Evolutionary conservation across 2,329 filamentous ascomycete genomes (phyloP).

Genomic region (Venturia oleaginea): DNA sequence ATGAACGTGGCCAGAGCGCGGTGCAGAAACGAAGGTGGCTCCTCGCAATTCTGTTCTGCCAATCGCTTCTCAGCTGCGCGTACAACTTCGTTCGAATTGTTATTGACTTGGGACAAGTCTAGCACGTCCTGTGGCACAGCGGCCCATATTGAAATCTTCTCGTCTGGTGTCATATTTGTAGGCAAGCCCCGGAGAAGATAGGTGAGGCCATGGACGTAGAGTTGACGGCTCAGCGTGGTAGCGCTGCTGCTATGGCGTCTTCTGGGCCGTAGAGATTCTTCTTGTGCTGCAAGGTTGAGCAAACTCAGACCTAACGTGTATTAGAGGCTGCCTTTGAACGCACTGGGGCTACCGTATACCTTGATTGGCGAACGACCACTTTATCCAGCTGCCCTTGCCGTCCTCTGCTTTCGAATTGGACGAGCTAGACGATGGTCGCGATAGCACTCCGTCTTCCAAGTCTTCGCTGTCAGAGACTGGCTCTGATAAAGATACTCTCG

Average conservation of each 20-base stretch:
- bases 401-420: background rate
- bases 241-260: conserved; percentile 20
- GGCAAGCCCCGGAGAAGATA: conserved; percentile 59
- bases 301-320: conserved; percentile 36
- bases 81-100: conserved; percentile 10
- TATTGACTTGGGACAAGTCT: conserved; percentile 3
- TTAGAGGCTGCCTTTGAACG: conserved; percentile 3
- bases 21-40: conserved; percentile 44
- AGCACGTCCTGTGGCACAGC: conserved; percentile 37
- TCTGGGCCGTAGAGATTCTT: conserved; percentile 30
- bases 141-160: conserved; percentile 42
- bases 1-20: conserved; percentile 48
- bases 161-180: conserved; percentile 45
- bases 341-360: conserved; percentile 26
- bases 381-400: conserved; percentile 32
- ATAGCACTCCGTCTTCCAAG: conserved; percentile 21
- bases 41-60: conserved; percentile 17
- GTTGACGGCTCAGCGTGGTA: conserved; percentile 46
- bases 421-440: conserved; percentile 18
- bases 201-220: conserved; percentile 55
- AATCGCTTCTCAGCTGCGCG: background rate
- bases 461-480: conserved; percentile 11
- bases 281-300: conserved; percentile 36
- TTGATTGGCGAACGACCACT: conserved; percentile 44
- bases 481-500: conserved; percentile 17